Conservation (phyloP, 2,329 filamentous ascomycete genomes). For the Colletotrichum horii region DNA sequence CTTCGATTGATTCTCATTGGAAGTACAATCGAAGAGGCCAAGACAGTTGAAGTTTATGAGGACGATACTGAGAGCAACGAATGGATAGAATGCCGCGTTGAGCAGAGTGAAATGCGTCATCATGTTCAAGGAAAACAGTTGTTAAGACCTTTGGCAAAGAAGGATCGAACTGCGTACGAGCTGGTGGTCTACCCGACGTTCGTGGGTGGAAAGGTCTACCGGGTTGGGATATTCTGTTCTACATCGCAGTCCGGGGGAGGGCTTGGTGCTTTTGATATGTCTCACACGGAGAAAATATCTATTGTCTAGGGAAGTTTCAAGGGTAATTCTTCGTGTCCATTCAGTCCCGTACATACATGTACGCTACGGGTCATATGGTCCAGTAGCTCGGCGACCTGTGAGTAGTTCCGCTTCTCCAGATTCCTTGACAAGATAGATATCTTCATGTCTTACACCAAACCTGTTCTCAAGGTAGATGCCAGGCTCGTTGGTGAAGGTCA, state of each 20-base stretch:
- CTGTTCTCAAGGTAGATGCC: constrained; percentile 64
- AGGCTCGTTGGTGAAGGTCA: constrained; percentile 69
- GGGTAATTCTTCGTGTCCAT: not conserved
- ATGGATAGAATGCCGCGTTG: not conserved
- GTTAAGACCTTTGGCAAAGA: not conserved
- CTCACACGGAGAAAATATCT: not conserved
- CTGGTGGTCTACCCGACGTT: not conserved
- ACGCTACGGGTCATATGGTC: constrained; percentile 55
- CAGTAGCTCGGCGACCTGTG: constrained; percentile 55
- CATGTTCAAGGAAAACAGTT: not conserved
- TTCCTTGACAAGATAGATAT: constrained; percentile 62
- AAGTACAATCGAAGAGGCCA: not conserved
- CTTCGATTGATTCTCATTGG: not conserved
- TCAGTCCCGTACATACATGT: not conserved
- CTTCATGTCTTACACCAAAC: constrained; percentile 69
- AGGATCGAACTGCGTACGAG: not conserved
- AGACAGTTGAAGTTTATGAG: not conserved
- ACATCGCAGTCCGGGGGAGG: not conserved
- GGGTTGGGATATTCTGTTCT: not conserved
- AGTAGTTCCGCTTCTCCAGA: constrained; percentile 59
- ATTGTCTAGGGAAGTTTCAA: not conserved
- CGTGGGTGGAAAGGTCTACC: not conserved
- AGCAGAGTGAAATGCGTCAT: not conserved
- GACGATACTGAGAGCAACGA: not conserved
- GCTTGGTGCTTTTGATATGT: not conserved